Base-by-base conservation (phyloP, 257 asterid genomes). In the Solanum chmielewskii region DNA sequence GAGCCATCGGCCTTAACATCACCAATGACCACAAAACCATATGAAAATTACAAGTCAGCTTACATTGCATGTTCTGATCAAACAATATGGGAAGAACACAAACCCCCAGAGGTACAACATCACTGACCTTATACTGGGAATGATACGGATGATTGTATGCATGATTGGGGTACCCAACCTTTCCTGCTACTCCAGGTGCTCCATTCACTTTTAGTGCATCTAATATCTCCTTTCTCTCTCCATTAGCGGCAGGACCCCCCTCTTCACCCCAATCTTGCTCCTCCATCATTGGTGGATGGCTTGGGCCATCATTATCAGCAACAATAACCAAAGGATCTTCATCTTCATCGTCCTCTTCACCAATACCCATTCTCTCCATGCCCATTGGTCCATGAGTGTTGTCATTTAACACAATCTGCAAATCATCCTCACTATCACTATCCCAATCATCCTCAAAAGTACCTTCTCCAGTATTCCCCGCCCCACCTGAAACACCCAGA, bases 61-160 rank as follows among this genome's bases (percentile, higher is more conserved):
- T 90, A 92, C 94, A 87, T 88, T 91, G 88, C 91, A 92, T 90
- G 90, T 89, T 90, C 93, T 95, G 92, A 94, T 91, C 93, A 85
- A 92, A 90, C 94, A 93, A 92, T 93, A 92, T 92, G 95, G 86
- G 84, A 88, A 78, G 90, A 88, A 86, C 89, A 88, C 87, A 88
- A 89, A 64, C 86, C 89, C 93, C 88, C 87, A 56, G 86, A 92
- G 87, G 89, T 87, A 89, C 93, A 68, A 89, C 91, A 27, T 85
- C 91, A 91, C 98, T 97, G 98, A 97, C 99, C 99, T 97, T 95
- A 97, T 94, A 97, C 96, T 94, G 98, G 12, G 98, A 95, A 89
- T 95, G 96, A 85, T 89, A 93, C 4, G 92, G 96, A 86, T 94
- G 95, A 90, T 93, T 95, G 86, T 91, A 93, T 86, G 90, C 89